Conservation (phyloP, 768 basidiomycete species). For the Trametes coccinea region DNA sequence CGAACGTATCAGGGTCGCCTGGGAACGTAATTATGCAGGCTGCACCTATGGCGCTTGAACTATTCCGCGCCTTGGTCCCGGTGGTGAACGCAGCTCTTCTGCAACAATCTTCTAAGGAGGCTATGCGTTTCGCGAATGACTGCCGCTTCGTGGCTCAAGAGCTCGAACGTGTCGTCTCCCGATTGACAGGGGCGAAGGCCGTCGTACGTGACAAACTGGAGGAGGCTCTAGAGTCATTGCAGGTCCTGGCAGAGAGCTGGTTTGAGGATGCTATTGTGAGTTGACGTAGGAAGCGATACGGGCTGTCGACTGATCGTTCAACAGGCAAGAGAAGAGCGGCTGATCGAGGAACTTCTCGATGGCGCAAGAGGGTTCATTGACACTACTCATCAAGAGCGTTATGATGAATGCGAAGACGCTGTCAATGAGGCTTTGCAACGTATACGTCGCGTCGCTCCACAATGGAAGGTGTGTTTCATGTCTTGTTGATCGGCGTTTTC, state of each 20-base stretch:
- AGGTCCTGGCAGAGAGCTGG: constrained; percentile 63
- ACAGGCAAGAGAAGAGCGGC: constrained; percentile 51
- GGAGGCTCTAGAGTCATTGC: constrained; percentile 54
- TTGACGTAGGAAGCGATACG: constrained; percentile 15
- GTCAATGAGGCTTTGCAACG: constrained; percentile 63
- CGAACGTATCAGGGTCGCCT: constrained; percentile 29
- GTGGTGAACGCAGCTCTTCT: constrained; percentile 53
- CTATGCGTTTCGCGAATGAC: constrained; percentile 83
- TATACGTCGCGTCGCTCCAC: constrained; percentile 61
- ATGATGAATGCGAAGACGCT: constrained; percentile 72
- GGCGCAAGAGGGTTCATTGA: constrained; percentile 67
- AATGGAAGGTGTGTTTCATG: constrained; percentile 66
- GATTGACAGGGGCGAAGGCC: neutral
- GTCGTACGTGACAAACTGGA: constrained; percentile 47
- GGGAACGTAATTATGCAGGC: constrained; percentile 62
- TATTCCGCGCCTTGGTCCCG: constrained; percentile 80
- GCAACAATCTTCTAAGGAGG: constrained; percentile 46
- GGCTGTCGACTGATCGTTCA: neutral
- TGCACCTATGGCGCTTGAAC: constrained; percentile 66
- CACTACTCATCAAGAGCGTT: constrained; percentile 70
- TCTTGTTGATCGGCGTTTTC: neutral
- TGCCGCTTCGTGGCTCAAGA: constrained; percentile 65
- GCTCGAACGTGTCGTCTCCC: constrained; percentile 41
- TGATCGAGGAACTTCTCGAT: constrained; percentile 48
- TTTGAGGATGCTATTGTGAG: constrained; percentile 71